Evolutionary conservation across 345 rosid genomes (phyloP), one percentile per base, ranked within the genome.

Genomic region (Salix purpurea): DNA sequence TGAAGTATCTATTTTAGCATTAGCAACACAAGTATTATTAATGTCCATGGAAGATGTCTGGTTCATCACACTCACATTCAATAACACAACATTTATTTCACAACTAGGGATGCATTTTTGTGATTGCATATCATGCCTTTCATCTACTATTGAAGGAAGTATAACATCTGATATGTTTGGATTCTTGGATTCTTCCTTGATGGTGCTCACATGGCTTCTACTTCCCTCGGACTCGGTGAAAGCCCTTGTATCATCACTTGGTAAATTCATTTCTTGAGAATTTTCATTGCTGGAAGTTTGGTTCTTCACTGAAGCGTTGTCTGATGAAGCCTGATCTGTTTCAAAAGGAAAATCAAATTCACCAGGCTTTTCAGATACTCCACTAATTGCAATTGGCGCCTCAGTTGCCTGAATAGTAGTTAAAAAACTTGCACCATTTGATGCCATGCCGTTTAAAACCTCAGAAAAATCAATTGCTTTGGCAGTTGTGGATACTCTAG

Each of bases 401-500:
- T 83, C 84, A 78, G 73, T 72, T 65, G 72, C 26, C 84, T 56
- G 71, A 37, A 69, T 8, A 18, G 73, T 69, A 52, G 67, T 69
- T 58, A 73, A 39, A 78, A 58, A 24, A 40, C 2, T 78, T 21
- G 40, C 74, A 39, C 81, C 71, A 60, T 70, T 71, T 39, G 91
- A 79, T 69, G 89, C 83, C 78, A 85, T 72, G 80, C 78, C 79
- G 72, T 79, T 82, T 68, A 86, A 74, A 74, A 84, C 76, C 36
- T 90, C 82, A 76, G 75, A 76, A 80, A 90, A 87, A 79, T 90
- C 87, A 80, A 91, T 78, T 10, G 91, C 90, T 83, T 87, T 89
- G 26, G 83, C 82, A 72, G 58, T 42, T 66, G 48, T 71, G 32
- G 71, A 65, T 56, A 40, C 66, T 60, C 46, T 39, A 37, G 67